Conservation (phyloP, 192 early-diverging fungal species). For the Umbelopsis sp. region DNA sequence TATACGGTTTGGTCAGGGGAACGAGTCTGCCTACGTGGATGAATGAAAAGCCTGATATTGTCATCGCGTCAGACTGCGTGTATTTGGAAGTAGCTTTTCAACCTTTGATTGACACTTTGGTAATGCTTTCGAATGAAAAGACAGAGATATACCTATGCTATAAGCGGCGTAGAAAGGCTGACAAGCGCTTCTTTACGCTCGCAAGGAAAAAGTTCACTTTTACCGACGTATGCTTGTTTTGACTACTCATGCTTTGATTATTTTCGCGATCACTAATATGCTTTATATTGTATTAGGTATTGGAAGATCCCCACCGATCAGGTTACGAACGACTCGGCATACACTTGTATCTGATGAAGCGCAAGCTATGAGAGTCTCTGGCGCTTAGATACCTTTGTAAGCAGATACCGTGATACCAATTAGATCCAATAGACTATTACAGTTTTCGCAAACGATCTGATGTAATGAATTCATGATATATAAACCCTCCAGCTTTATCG, state of each 20-base stretch:
- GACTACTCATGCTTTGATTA: neutral
- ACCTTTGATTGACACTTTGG: conserved; percentile 46
- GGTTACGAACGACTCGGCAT: conserved; percentile 27
- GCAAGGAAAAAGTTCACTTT: conserved; percentile 48
- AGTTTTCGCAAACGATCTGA: too few relatives aligned
- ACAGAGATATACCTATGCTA: conserved; percentile 45
- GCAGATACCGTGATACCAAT: neutral
- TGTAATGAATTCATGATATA: too few relatives aligned
- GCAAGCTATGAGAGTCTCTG: conserved; percentile 6
- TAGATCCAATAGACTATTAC: too few relatives aligned
- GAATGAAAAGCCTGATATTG: conserved; percentile 37
- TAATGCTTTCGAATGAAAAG: conserved; percentile 31
- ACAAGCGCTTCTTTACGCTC: conserved; percentile 54
- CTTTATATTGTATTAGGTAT: neutral
- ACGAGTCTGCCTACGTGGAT: conserved; percentile 15
- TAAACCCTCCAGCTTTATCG: too few relatives aligned
- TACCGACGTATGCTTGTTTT: conserved; percentile 33
- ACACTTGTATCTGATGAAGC: conserved; percentile 27
- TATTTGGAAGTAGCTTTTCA: conserved; percentile 54
- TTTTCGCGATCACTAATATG: neutral
- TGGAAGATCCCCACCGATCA: conserved; percentile 31
- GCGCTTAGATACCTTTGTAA: neutral
- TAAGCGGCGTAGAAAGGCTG: conserved; percentile 52
- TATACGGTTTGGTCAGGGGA: conserved; percentile 33
- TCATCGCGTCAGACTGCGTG: conserved; percentile 54